phyloP scores from a whole-genome alignment of 352 stramenopile species.

The Globisporangium cederbergense region DNA sequence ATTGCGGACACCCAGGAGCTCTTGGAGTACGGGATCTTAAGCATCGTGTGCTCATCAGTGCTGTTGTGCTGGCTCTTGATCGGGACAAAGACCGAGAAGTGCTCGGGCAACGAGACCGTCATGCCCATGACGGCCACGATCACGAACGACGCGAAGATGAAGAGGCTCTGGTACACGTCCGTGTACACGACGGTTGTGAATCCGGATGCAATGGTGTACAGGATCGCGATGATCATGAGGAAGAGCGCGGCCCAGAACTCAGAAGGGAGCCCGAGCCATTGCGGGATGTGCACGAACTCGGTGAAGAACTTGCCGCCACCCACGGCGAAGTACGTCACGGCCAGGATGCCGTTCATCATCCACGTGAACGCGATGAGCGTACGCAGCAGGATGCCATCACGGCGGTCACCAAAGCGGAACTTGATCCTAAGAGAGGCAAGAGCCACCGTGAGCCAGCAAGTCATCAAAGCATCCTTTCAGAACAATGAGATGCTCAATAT shows the following conservation, averaged over 20 bases:
- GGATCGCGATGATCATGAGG: conserved; percentile 61
- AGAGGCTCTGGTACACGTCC: conserved; percentile 79
- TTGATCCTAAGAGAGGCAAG: conserved; percentile 50
- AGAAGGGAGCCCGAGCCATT: conserved; percentile 47
- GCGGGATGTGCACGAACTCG: conserved; percentile 64
- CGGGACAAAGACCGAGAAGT: conserved; percentile 63
- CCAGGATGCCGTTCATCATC: conserved; percentile 55
- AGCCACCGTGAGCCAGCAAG: not conserved
- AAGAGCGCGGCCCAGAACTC: conserved; percentile 70
- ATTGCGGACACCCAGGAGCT: conserved; percentile 47
- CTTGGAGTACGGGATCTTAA: conserved; percentile 48
- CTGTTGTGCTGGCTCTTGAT: conserved; percentile 26
- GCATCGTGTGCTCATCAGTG: conserved; percentile 25
- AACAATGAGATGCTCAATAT: conserved; percentile 14
- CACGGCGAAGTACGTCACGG: conserved; percentile 76
- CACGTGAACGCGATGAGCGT: conserved; percentile 73
- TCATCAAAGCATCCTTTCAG: not conserved
- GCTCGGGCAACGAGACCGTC: conserved; percentile 43
- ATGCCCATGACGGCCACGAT: conserved; percentile 61
- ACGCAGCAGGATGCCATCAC: conserved; percentile 51
- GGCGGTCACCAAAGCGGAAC: conserved; percentile 62
- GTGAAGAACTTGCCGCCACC: conserved; percentile 78
- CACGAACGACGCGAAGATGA: conserved; percentile 76
- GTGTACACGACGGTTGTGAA: conserved; percentile 81
- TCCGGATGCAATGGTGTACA: conserved; percentile 70